Evolutionary conservation across 2,329 filamentous ascomycete genomes (phyloP), one percentile per base, ranked within the genome.

Genomic region (Epichloe uncinata): DNA sequence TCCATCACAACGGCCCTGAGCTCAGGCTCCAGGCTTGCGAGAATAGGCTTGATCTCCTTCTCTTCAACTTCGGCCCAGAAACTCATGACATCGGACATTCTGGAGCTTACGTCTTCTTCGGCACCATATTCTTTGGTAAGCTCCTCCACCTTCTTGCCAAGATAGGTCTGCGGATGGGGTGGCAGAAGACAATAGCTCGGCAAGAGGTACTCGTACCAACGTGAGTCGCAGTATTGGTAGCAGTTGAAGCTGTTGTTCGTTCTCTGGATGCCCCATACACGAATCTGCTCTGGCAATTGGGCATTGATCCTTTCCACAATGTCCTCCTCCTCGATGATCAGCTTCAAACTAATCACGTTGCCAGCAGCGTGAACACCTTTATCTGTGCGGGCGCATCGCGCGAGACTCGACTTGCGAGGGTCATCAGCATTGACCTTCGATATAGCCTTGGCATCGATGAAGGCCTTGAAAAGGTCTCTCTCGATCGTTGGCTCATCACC

Each of bases 281-380:
- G 81, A 56, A 98, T 98, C 70, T 98, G 93, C 4, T 84, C 77
- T 2, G 85, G 85, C 40, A 98, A 74, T 50, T 86, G 72, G 36
- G 81, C 77, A 68, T 98, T 98, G 76, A 98, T 95, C 69, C 87
- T 95, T 50, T 89, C 73, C 22, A 97, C 82, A 45, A 96, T 80
- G 54, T 95, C 82, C 11, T 81, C 76, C 52, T 97, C 91, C 67
- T 97, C 91, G 45, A 96, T 84, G 59, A 98, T 97, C 58, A 98
- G 74, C 71, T 98, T 98, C 60, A 97, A 67, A 34, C 88, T 95
- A 54, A 97, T 87, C 61, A 97, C 84, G 62, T 97, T 97, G 48
- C 91, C 93, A 1, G 91, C 91, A 1, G 91, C 91, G 66, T 97
- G 91, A 2, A 97, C 91, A 49, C 93, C 93, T 73, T 97, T 98